Evolutionary conservation across 129 eudicot genomes (phyloP).

Genomic region (Helichrysum umbraculigerum): DNA sequence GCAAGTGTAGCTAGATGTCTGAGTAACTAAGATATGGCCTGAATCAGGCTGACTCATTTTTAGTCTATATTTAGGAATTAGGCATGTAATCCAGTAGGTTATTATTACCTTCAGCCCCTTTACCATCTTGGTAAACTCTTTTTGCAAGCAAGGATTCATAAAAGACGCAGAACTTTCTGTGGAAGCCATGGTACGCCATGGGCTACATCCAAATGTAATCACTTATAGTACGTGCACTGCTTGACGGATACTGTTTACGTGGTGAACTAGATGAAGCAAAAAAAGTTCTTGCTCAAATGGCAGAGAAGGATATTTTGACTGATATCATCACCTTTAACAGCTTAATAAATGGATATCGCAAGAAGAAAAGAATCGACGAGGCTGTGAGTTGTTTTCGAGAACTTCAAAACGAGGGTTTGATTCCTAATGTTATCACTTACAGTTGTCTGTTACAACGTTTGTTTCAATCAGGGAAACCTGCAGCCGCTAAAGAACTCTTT

Average conservation of each 20-base stretch:
- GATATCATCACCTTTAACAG: slow-evolving; percentile 13
- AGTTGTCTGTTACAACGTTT: too few species aligned
- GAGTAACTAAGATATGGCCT: too few species aligned
- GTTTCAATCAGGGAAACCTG: too few species aligned
- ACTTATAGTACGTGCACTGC: slow-evolving; percentile 29
- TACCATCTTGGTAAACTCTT: slow-evolving; percentile 25
- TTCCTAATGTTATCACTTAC: background rate
- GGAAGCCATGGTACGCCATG: slow-evolving; percentile 21
- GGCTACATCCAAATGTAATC: slow-evolving; percentile 28
- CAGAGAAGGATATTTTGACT: slow-evolving; percentile 18
- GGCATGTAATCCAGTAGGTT: too few species aligned
- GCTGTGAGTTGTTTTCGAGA: slow-evolving; percentile 11
- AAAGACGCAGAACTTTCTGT: slow-evolving; percentile 25
- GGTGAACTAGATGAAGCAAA: slow-evolving; percentile 36
- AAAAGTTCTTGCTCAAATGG: slow-evolving; percentile 20
- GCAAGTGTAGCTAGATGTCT: too few species aligned
- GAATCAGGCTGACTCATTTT: too few species aligned
- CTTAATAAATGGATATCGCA: slow-evolving; percentile 34
- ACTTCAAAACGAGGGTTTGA: too few species aligned
- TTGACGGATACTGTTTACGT: slow-evolving; percentile 51
- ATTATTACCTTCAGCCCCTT: too few species aligned
- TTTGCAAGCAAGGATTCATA: slow-evolving; percentile 26
- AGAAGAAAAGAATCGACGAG: slow-evolving; percentile 22
- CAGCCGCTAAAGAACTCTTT: too few species aligned
- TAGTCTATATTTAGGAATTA: too few species aligned